Evolutionary conservation across 2,329 filamentous ascomycete species (phyloP).

Genomic region (Paradendryphiella salina): DNA sequence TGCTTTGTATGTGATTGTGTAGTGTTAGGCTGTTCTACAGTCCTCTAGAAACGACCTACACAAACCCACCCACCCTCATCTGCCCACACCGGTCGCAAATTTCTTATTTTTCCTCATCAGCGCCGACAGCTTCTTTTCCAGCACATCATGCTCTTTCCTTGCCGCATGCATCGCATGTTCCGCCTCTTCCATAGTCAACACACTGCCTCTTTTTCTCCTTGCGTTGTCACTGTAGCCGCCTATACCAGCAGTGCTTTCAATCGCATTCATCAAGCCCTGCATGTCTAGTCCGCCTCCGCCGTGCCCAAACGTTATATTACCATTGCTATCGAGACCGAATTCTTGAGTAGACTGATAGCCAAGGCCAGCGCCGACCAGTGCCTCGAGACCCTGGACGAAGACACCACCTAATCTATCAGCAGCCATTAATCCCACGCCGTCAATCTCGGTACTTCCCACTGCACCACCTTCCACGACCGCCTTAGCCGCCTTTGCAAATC

Average conservation of each 20-base stretch:
- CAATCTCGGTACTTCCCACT: constrained; percentile 37
- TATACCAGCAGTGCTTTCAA: constrained; percentile 18
- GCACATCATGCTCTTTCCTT: constrained; percentile 42
- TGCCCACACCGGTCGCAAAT: constrained; percentile 9
- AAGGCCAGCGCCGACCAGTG: constrained; percentile 40
- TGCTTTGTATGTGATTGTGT: no score
- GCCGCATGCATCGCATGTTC: constrained; percentile 43
- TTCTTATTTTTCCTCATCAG: constrained; percentile 47
- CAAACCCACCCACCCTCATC: no score
- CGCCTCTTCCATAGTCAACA: constrained; percentile 43
- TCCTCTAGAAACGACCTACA: no score
- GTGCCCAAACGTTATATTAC: constrained; percentile 24
- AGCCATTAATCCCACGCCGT: constrained; percentile 42
- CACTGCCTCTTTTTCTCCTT: constrained; percentile 24
- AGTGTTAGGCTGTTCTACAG: no score
- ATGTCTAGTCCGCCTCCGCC: constrained; percentile 23
- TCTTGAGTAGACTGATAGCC: constrained; percentile 31
- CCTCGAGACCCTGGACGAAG: constrained; percentile 42
- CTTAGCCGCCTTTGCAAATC: constrained; percentile 42
- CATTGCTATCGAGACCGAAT: constrained; percentile 28
- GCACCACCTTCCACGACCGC: constrained; percentile 42
- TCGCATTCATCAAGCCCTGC: constrained; percentile 30
- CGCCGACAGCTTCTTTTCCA: constrained; percentile 43
- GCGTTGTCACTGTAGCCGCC: constrained; percentile 11
- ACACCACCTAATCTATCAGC: constrained; percentile 42